These are phyloP conservation scores for Ogataea haglerorum DNA, from an alignment of 805 yeast genomes.

Conservation along the genomic window DNA sequence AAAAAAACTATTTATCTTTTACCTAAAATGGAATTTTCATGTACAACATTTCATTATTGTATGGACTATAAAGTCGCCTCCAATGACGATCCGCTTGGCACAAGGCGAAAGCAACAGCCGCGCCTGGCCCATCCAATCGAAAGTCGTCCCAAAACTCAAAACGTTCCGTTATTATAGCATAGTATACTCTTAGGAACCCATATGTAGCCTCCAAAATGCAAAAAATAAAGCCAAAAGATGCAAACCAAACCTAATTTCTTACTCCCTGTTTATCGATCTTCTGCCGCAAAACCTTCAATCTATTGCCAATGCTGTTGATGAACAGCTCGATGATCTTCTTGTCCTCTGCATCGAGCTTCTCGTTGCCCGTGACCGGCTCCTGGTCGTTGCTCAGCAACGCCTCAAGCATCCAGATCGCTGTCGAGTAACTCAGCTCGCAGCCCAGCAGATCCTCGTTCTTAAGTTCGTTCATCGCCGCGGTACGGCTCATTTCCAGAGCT, in stretches of 20 bases:
- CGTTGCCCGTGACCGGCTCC: slow-evolving; percentile 24
- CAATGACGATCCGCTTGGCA: no score
- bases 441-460: slow-evolving; percentile 66
- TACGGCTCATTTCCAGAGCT: slow-evolving; percentile 88
- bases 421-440: slow-evolving; percentile 86
- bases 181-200: slow-evolving; percentile 8
- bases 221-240: slow-evolving; percentile 8
- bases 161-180: slow-evolving; percentile 7
- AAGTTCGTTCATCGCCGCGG: slow-evolving; percentile 86
- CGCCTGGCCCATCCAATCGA: no score
- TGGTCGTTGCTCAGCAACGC: slow-evolving; percentile 58
- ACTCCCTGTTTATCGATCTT: slow-evolving; percentile 42
- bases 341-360: slow-evolving; percentile 68
- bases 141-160: background rate
- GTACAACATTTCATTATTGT: no score
- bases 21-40: slow-evolving; percentile 1
- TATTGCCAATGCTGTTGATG: slow-evolving; percentile 74
- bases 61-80: no score
- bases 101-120: no score
- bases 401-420: slow-evolving; percentile 94
- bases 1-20: slow-evolving; percentile 4
- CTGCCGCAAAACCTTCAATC: slow-evolving; percentile 67
- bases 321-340: slow-evolving; percentile 72
- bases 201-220: slow-evolving; percentile 11
- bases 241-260: slow-evolving; percentile 9